These are phyloP conservation scores for Fraxinus greggii DNA, from an alignment of 305 asterid genomes.

Conservation along the genomic window DNA sequence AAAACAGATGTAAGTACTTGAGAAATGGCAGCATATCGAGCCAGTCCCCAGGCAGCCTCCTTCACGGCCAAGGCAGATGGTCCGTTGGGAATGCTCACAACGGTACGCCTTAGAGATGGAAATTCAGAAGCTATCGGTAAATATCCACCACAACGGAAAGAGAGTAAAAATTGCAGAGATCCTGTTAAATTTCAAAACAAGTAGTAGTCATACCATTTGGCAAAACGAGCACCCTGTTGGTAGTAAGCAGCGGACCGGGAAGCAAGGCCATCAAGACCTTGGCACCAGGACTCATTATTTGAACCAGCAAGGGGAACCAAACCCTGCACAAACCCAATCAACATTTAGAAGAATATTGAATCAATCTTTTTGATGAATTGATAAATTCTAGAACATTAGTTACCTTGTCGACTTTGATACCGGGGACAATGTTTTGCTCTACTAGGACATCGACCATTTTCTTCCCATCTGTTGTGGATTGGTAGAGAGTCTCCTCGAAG, in stretches of 20 bases:
- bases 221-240: constrained; percentile 62
- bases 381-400: background rate
- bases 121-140: background rate
- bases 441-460: constrained; percentile 57
- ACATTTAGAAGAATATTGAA: background rate
- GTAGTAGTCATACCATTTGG: constrained; percentile 41
- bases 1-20: constrained; percentile 32
- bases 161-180: background rate
- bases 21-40: constrained; percentile 62
- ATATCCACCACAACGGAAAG: background rate
- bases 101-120: constrained; percentile 49
- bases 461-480: constrained; percentile 50
- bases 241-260: constrained; percentile 60
- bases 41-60: constrained; percentile 71
- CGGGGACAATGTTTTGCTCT: constrained; percentile 57
- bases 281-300: constrained; percentile 62
- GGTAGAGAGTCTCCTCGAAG: constrained; percentile 61
- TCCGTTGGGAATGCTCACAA: constrained; percentile 65
- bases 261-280: constrained; percentile 61
- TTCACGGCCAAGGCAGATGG: constrained; percentile 63
- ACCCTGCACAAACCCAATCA: constrained; percentile 35
- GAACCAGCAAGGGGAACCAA: constrained; percentile 65
- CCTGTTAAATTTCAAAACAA: background rate
- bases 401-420: constrained; percentile 66
- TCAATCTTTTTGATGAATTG: background rate